Base-by-base conservation (phyloP, 305 asterid genomes). In the Petunia hybrid region DNA sequence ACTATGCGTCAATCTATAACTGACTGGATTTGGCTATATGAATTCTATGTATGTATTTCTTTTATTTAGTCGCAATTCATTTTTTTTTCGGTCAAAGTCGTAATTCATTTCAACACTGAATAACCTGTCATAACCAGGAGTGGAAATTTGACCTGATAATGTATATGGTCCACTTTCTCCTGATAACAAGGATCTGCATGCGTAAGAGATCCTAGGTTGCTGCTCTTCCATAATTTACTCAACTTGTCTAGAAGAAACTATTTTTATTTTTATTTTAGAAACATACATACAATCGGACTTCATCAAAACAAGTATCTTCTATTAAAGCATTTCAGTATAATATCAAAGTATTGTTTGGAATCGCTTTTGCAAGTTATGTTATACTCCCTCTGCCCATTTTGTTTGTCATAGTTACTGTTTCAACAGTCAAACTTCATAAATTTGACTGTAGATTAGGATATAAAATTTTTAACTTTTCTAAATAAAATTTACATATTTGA, bases 151-250 rank as follows among this genome's bases (percentile, higher is more conserved):
- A 39, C 48, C 6, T 38, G 48, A 0, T 6, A 63, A 2, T 5
- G 71, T 64, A 5, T 12, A 48, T 65, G 48, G 83, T 80, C 94
- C 94, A 90, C 56, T 82, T 86, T 83, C 83, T 75, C n/a, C 85
- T 9, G 65, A 48, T 10, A 42, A 65, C 73, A 8, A 85, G 89
- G 55, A 75, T 45, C 0, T 63, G 83, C 55, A 87, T 92, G 39
- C 89, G 89, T 53, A 89, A 53, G 7, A 53, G 13, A 85, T 76
- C 9, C 92, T 90, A 8, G 94, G 91, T 41, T 68, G 56, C 76
- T 43, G 42, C 76, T 68, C 38, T 8, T 56, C 76, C 57, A 68
- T 68, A 43, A 68, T 68, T 42, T 68, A 42, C 76, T 68, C 57
- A 16, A 68, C 56, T 8, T 68, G 76, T 68, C 76, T 42, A 8